Base-by-base conservation (phyloP, 139 green algal species). In the Picochlorum sp. region DNA sequence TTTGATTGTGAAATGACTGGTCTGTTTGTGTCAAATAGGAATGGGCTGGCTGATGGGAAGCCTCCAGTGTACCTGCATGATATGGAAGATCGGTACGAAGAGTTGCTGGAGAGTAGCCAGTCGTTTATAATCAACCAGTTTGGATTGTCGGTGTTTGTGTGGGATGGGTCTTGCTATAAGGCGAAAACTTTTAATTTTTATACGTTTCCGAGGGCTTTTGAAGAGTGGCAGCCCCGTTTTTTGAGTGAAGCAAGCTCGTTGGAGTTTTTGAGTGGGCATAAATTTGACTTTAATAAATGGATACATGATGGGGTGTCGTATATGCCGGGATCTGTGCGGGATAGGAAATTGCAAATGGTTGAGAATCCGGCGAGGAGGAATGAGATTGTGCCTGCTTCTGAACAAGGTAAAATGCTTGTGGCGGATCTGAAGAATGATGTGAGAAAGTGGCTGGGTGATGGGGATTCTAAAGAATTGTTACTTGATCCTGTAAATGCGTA, bases 211-310 rank as follows among this genome's bases (percentile, higher is more conserved):
- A 43, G 67, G 7, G 65, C 71, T 10, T 54, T 70, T 10, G 65
- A 72, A 5, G 70, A 65, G 13, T 35, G 33, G 8, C 72, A 91
- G 45, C 45, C 39, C 20, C 66, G 70, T 4, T 92, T 92, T 53
- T 31, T 80, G 39, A 87, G 61, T 52, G 73, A 92, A 59, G 82
- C 79, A 28, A 50, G 52, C 4, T 80, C 73, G 4, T 55, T 91
- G 13, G 66, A 74, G 7, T 91, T 89, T 55, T 72, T 91, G 32
- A 59, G 75, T 7, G 12, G 60, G 20, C 73, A 82, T 50, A 64
- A 73, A 28, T 92, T 92, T 72, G 81, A 92, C 61, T 92, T 92
- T 70, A 92, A 92, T 73, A 89, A 81, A 44, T 86, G 68, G 52
- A 75, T 91, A 43, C 67, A 78, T 35, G 55, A 88, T 26, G 84